Base-by-base conservation (phyloP, 1,284 basidiomycete species). In the Malassezia vespertilionis region DNA sequence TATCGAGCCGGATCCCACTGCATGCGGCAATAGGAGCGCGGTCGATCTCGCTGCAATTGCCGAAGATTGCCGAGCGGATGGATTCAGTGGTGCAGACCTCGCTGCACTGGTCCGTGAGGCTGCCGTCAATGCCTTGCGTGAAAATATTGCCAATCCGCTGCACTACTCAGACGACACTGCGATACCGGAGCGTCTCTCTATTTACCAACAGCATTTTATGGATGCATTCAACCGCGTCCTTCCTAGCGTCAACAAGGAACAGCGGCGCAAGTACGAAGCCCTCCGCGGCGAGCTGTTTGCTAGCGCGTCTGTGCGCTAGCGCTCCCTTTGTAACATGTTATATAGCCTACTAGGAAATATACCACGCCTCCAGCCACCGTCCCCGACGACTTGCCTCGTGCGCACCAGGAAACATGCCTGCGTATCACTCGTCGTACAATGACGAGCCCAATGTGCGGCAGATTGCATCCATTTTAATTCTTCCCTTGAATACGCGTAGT, bases 371-470 rank as follows among this genome's bases (percentile, higher is more conserved):
- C n/a, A n/a, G n/a, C n/a, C n/a, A n/a, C n/a, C n/a, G n/a, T n/a
- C 27, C 18, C 15, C 6, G 11, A 24, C 20, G 5, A 24, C 34
- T 12, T 36, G 17, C 21, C 34, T 17, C 34, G 34, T 10, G n/a
- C 34, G 21, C 20, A 6, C 33, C 11, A 14, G 8, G 22, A 17
- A 40, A 32, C 23, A 51, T 49, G 49, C 52, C 61, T 48, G 63
- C 65, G 21, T 99, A 99, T 69, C 93, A 99, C 73, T 96, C 91
- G 4, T 77, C 84, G 2, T 82, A 90, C 73, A 96, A 96, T 72
- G 86, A 93, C 56, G 79, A 83, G 43, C 77, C 79, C 18, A 83
- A 89, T 67, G 78, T 81, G 31, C 79, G 84, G 48, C 80, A 82
- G 63, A 82, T 90, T 52, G 93, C 91, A 47, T 95, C 93, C 73